Base-by-base conservation (phyloP, 257 asterid species). In the Scutellaria baicalensis region DNA sequence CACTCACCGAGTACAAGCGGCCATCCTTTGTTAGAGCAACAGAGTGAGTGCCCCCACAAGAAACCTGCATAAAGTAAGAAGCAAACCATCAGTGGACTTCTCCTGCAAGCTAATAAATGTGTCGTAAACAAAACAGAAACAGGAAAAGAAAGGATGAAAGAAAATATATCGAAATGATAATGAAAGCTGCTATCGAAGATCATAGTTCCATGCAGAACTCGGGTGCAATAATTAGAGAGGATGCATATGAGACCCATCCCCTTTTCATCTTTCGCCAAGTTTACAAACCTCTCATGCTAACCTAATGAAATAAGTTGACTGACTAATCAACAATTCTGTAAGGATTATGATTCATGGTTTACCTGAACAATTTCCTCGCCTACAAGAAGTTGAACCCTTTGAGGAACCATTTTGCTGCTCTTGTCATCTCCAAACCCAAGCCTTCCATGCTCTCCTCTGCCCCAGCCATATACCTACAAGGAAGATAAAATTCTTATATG, bases 351-450 rank as follows among this genome's bases (percentile, higher is more conserved):
- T n/a, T 56, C 31, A 57, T 49, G 75, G 81, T 48, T 14, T 31
- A 94, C 99, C 99, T 94, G 96, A 74, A 94, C 91, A 56, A 89
- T 89, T 72, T 89, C 81, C 78, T 91, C 96, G 74, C 93, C 96
- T 13, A 70, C 96, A 54, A 89, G 83, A 80, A 91, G 95, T 75
- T 91, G 96, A 79, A 94, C 97, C 77, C 83, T 86, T 77, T 91
- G 99, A 62, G 99, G 97, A 77, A 94, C 95, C 99, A 94, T 94
- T 86, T 94, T 91, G 85, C 99, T 91, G 91, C 96, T 89, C 82
- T 94, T 89, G 87, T 91, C 99, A 78, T 91, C 97, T 76, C 99
- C 99, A 59, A 94, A 94, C 23, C 99, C 99, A 72, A 94, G 97
- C 82, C 97, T 89, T 44, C 99, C 97, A 39, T 94, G 99, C 82